Conservation (phyloP, 2,329 filamentous ascomycete genomes). For the Apiospora aurea region DNA sequence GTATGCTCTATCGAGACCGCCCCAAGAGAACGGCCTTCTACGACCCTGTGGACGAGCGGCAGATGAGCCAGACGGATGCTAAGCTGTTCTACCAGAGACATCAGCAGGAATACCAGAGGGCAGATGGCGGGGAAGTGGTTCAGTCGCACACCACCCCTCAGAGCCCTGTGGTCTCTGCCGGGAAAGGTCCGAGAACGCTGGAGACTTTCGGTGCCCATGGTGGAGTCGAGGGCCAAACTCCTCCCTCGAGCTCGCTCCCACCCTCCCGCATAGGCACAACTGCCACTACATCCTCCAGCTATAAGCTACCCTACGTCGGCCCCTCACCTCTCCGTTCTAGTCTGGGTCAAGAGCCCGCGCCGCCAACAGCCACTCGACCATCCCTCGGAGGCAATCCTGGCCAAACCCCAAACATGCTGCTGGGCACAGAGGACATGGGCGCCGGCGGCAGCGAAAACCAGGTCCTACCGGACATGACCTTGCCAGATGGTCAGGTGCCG, state of each 20-base stretch:
- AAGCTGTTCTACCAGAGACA: slow-evolving; percentile 96
- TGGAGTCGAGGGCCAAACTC: slow-evolving; percentile 11
- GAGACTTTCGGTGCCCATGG: slow-evolving; percentile 22
- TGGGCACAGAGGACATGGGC: slow-evolving; percentile 28
- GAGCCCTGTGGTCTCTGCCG: slow-evolving; percentile 51
- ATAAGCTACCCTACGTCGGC: slow-evolving; percentile 21
- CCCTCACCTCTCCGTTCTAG: slow-evolving; percentile 29
- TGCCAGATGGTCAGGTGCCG: slow-evolving; percentile 61
- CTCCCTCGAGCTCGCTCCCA: not conserved
- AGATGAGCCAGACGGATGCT: slow-evolving; percentile 91
- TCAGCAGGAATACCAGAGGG: slow-evolving; percentile 65
- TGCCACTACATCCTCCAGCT: slow-evolving; percentile 22
- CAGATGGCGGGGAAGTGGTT: slow-evolving; percentile 42
- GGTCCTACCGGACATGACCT: slow-evolving; percentile 45
- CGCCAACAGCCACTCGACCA: slow-evolving; percentile 44
- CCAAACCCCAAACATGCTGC: slow-evolving; percentile 29
- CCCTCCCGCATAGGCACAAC: not conserved
- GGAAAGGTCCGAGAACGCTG: slow-evolving; percentile 23
- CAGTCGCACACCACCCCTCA: slow-evolving; percentile 49
- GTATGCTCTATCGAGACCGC: slow-evolving; percentile 67
- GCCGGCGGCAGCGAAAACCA: slow-evolving; percentile 29
- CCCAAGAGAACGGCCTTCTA: slow-evolving; percentile 84
- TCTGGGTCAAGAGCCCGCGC: slow-evolving; percentile 34
- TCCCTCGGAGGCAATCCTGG: slow-evolving; percentile 36
- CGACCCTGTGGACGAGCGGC: slow-evolving; percentile 91